Conservation (phyloP, 164 flowering plant genomes). For the Protea cynaroides region DNA sequence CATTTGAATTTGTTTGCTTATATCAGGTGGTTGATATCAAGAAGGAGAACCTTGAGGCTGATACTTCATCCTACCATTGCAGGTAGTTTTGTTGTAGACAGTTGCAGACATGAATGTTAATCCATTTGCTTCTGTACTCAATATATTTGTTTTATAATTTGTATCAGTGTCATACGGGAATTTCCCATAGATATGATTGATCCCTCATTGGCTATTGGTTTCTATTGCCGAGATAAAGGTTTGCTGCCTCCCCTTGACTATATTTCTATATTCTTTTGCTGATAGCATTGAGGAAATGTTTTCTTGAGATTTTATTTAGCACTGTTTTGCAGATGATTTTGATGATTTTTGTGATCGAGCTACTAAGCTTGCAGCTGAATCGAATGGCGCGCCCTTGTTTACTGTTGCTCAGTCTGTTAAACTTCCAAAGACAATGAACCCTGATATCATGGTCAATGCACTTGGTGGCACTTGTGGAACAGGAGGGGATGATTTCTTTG, state of each 20-base stretch:
- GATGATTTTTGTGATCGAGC: constrained; percentile 79
- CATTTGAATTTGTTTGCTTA: constrained; percentile 7
- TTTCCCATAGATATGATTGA: constrained; percentile 71
- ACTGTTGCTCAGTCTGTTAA: constrained; percentile 46
- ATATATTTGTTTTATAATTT: background rate
- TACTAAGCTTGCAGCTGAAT: constrained; percentile 57
- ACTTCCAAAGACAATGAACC: constrained; percentile 19
- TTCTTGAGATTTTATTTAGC: background rate
- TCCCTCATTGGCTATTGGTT: constrained; percentile 92
- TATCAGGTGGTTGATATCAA: constrained; percentile 52
- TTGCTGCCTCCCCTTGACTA: constrained; percentile 1
- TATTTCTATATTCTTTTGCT: background rate
- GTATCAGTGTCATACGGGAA: constrained; percentile 45
- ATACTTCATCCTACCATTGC: constrained; percentile 91
- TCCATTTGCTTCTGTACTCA: background rate
- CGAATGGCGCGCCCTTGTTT: constrained; percentile 83
- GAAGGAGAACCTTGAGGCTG: constrained; percentile 42
- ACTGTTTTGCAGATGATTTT: constrained; percentile 62
- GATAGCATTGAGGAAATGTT: background rate
- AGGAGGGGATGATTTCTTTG: constrained; percentile 25
- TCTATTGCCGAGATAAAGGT: constrained; percentile 85
- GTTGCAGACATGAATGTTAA: background rate
- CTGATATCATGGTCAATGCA: constrained; percentile 8
- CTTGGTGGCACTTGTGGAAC: constrained; percentile 1
- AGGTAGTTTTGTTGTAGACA: constrained; percentile 33